A percentile compares a stretch with the other conserved stretches of the same genome.
These are phyloP conservation scores for Rachicladosporium sp. DNA, from an alignment of 2,329 filamentous ascomycete genomes.

Conservation along the genomic window DNA sequence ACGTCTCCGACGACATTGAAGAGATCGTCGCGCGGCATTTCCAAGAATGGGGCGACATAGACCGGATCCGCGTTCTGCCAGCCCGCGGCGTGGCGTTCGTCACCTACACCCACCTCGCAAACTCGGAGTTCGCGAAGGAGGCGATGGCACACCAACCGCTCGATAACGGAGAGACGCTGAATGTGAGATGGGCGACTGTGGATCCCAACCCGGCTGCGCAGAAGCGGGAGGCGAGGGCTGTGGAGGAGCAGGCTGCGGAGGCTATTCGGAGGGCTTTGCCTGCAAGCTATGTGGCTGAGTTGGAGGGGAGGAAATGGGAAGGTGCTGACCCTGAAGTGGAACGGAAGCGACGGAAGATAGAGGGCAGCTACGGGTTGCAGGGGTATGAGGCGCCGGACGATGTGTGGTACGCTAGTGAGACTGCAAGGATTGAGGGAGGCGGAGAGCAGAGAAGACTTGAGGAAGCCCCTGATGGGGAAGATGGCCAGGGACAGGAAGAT, in stretches of 20 bases:
- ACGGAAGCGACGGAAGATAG: slow-evolving; percentile 75
- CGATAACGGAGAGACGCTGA: slow-evolving; percentile 84
- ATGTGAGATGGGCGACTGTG: slow-evolving; percentile 92
- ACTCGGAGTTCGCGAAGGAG: slow-evolving; percentile 67
- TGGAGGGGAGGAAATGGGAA: slow-evolving; percentile 58
- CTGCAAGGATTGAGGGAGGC: slow-evolving; percentile 53
- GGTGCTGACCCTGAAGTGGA: slow-evolving; percentile 57
- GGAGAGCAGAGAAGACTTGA: slow-evolving; percentile 48
- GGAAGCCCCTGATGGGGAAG: slow-evolving; percentile 3
- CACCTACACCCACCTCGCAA: slow-evolving; percentile 83
- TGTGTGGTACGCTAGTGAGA: slow-evolving; percentile 77
- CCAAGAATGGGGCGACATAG: slow-evolving; percentile 89
- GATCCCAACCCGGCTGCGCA: slow-evolving; percentile 94
- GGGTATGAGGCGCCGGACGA: slow-evolving; percentile 92
- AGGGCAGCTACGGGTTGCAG: slow-evolving; percentile 76
- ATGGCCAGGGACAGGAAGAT: slow-evolving; percentile 37
- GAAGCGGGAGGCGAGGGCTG: slow-evolving; percentile 72
- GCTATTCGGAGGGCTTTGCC: slow-evolving; percentile 81
- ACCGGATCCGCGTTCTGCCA: slow-evolving; percentile 76
- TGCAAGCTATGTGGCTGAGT: slow-evolving; percentile 80
- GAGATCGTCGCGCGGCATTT: slow-evolving; percentile 92
- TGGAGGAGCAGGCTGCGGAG: slow-evolving; percentile 94
- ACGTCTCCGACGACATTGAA: slow-evolving; percentile 93
- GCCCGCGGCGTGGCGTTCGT: slow-evolving; percentile 85
- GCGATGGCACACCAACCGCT: slow-evolving; percentile 91